These are phyloP conservation scores for Bolboschoenus planiculmis DNA, from an alignment of 176 grass and related monocot species.

Conservation along the genomic window DNA sequence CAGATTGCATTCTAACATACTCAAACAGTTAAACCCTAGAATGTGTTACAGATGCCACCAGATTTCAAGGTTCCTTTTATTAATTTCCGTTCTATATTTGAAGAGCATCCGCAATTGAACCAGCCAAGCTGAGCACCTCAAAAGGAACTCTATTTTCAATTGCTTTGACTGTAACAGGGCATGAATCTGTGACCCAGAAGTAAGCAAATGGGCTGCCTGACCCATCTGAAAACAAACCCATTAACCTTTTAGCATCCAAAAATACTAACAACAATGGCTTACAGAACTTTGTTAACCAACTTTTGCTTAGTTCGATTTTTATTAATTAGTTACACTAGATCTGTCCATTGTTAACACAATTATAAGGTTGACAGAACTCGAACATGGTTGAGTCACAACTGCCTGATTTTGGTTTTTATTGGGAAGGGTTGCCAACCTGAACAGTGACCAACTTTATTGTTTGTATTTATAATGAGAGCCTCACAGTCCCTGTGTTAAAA, in stretches of 20 bases:
- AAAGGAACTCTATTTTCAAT: slow-evolving; percentile 67
- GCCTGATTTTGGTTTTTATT: background rate
- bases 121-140: slow-evolving; percentile 86
- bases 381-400: background rate
- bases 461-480: background rate
- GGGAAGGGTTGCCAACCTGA: background rate
- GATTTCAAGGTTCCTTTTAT: background rate
- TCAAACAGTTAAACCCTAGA: background rate
- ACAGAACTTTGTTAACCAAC: background rate
- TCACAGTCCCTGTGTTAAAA: background rate
- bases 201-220: slow-evolving; percentile 6
- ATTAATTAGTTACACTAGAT: background rate
- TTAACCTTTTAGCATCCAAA: background rate
- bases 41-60: background rate
- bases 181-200: slow-evolving; percentile 17
- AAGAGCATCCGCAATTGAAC: slow-evolving; percentile 21
- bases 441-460: background rate
- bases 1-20: background rate
- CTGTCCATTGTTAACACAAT: background rate
- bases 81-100: background rate
- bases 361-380: background rate
- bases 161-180: slow-evolving; percentile 50
- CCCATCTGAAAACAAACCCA: slow-evolving; percentile 3
- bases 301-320: background rate
- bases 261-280: background rate